Conservation (phyloP, 176 grass and related monocot genomes). For the Rhynchospora tenuis region DNA sequence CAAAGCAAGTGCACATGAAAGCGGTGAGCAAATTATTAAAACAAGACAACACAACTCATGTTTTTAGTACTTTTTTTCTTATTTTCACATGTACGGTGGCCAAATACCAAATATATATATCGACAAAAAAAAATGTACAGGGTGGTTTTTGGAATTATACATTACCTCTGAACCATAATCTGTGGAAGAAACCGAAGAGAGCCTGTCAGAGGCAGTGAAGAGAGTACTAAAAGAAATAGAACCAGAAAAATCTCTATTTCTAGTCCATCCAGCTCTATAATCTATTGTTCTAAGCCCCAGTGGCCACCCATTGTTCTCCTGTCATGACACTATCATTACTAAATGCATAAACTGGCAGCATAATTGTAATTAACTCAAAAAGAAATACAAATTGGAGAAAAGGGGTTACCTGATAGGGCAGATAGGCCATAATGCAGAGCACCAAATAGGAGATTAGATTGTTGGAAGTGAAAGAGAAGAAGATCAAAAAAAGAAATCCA, state of each 20-base stretch:
- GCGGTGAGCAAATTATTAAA: neutral
- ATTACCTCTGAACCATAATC: constrained; percentile 46
- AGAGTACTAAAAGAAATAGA: constrained; percentile 42
- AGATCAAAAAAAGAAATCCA: neutral
- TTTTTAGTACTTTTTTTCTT: neutral
- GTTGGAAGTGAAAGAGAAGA: neutral
- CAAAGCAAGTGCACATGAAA: neutral
- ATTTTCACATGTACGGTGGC: neutral
- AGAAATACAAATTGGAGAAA: neutral
- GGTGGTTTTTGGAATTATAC: neutral
- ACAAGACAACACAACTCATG: neutral
- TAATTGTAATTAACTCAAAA: neutral
- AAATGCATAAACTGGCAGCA: neutral
- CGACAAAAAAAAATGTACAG: neutral
- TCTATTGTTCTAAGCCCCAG: constrained; percentile 51
- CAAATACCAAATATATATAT: neutral
- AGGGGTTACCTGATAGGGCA: constrained; percentile 5
- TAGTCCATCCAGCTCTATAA: constrained; percentile 16
- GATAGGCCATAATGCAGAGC: neutral
- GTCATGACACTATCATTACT: neutral
- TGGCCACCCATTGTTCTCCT: constrained; percentile 57
- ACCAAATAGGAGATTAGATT: neutral
- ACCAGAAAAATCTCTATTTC: constrained; percentile 26
- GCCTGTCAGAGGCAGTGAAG: constrained; percentile 36
- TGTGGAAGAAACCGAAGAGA: constrained; percentile 40